Evolutionary conservation across 2,329 filamentous ascomycete species (phyloP), one percentile per base, ranked within the genome.

Genomic region (Cladosporium sp.): DNA sequence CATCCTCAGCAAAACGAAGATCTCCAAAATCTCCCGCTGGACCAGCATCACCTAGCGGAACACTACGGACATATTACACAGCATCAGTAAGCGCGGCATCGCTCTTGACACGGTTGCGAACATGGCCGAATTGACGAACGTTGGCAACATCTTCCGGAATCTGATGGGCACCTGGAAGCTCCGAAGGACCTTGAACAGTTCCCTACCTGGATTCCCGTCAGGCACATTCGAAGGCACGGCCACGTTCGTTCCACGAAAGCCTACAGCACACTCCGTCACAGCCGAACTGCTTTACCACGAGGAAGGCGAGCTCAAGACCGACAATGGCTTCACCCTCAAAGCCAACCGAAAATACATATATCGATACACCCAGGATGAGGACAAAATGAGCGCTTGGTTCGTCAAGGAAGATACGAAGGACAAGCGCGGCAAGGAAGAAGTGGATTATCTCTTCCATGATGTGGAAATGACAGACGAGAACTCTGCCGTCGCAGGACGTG

Each of bases 381-480:
- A 93, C 72, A 80, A 78, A 52, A 81, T 94, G 32, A 90, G 86
- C 66, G 88, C 90, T 1, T 94, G 90, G 90, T 93, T 93, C 71
- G 87, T 87, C 47, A 87, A 88, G 68, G 87, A 90, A 36, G 89
- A 92, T 69, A 77, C 82, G 15, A 82, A 81, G 69, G 83, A 83
- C 12, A 66, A 71, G 30, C 69, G 74, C 0, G 74, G 73, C 57
- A 64, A 70, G 26, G 76, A 78, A 68, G 76, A 78, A 63, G 88
- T 88, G 0, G 90, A 92, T 73, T 90, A 92, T 69, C 79, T 93
- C 24, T 94, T 93, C 76, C 90, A 93, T 72, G 85, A 88, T 68
- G 79, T 93, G n/a, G 84, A 89, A 66, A 90, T 93, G 68, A 67
- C 81, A 36, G 71, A 75, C 1, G 68, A 75, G 5, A 71, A 76